Conservation (phyloP, 768 basidiomycete genomes). For the Pleurotus citrinopileatus region DNA sequence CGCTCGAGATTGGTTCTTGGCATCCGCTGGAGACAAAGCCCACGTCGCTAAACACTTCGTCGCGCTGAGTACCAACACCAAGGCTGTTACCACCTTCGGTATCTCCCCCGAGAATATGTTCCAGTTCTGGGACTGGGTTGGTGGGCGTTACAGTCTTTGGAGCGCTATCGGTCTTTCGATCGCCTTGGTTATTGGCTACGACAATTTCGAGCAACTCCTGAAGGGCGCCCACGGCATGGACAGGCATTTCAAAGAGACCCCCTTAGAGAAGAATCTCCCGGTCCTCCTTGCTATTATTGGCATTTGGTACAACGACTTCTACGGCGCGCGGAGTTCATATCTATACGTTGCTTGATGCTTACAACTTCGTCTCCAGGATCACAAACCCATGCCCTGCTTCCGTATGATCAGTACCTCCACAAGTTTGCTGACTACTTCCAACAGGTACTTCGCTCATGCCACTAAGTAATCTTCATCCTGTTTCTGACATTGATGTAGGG, state of each 20-base stretch:
- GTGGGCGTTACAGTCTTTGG: slow-evolving; percentile 97
- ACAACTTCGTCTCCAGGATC: slow-evolving; percentile 49
- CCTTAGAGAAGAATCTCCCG: slow-evolving; percentile 87
- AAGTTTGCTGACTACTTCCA: slow-evolving; percentile 99
- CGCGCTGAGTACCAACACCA: slow-evolving; percentile 94
- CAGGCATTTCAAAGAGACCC: slow-evolving; percentile 89
- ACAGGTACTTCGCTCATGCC: slow-evolving; percentile 46
- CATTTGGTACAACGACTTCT: slow-evolving; percentile 99
- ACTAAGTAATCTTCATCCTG: background rate
- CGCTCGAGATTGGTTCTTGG: slow-evolving; percentile 93
- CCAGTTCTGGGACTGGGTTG: slow-evolving; percentile 99
- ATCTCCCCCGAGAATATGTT: slow-evolving; percentile 95
- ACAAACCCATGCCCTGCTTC: slow-evolving; percentile 92
- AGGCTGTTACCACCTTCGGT: slow-evolving; percentile 90
- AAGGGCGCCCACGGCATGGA: slow-evolving; percentile 97
- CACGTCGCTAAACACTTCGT: slow-evolving; percentile 99
- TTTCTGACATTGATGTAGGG: slow-evolving; percentile 50
- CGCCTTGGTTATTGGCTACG: slow-evolving; percentile 88
- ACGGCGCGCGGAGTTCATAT: slow-evolving; percentile 41
- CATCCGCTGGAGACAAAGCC: slow-evolving; percentile 74
- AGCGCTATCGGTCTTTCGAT: slow-evolving; percentile 97
- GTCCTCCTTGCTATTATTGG: slow-evolving; percentile 88
- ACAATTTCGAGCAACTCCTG: slow-evolving; percentile 89
- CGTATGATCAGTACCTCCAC: slow-evolving; percentile 98
- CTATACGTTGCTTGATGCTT: background rate